Percentiles rank a stretch among this genome's conserved stretches.
Evolutionary conservation across 75 land plant genomes (phyloP).

Genomic region (Gnetum montanum): DNA sequence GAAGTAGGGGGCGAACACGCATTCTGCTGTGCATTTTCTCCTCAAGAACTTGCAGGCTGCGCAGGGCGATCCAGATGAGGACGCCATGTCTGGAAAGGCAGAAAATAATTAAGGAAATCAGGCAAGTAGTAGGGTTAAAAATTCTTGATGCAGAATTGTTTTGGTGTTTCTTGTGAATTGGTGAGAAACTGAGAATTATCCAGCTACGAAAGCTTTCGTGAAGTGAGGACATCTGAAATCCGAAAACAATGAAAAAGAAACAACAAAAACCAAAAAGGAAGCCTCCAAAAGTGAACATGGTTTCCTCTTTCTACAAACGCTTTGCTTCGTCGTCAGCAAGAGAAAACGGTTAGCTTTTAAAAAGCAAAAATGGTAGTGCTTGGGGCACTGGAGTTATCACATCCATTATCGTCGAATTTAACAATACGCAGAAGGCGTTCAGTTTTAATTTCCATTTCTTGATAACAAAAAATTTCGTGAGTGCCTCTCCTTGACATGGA

Average conservation of each 20-base stretch:
- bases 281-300: no score
- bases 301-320: no score
- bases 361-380: no score
- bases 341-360: no score
- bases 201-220: background rate
- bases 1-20: conserved; percentile 58
- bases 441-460: no score
- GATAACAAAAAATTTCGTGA: no score
- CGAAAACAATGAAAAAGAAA: background rate
- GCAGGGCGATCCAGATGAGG: conserved; percentile 34
- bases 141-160: background rate
- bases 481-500: no score
- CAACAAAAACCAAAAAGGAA: background rate
- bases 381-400: no score
- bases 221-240: background rate
- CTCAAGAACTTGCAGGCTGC: conserved; percentile 41
- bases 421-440: no score
- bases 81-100: conserved; percentile 6
- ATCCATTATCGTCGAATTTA: no score
- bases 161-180: background rate
- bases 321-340: no score
- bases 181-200: background rate
- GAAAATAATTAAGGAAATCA: background rate
- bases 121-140: background rate
- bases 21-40: conserved; percentile 49